Base-by-base conservation (phyloP, 371 early-diverging fungal genomes). In the Haplosporangium sp. region DNA sequence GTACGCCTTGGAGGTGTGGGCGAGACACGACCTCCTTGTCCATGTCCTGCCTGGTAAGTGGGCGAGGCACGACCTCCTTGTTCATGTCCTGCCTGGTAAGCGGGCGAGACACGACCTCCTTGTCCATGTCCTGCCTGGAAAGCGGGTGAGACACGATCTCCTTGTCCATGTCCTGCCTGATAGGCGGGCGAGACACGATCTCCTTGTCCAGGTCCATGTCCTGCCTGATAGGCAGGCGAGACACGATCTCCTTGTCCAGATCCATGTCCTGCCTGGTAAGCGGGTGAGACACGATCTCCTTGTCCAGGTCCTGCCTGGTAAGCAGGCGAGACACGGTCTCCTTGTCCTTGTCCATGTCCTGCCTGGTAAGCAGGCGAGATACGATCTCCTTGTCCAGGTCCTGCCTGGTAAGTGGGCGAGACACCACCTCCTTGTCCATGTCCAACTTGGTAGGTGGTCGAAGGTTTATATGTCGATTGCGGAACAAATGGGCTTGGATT, bases 401-500 rank as follows among this genome's bases (percentile, higher is more conserved):
- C n/a, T n/a, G n/a, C n/a, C n/a, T n/a, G n/a, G n/a, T n/a, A n/a
- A n/a, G 64, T n/a, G 5, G 58, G 29, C 14, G 71, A 59, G 18
- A 14, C 48, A 5, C 51, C 46, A 7, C 56, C 58, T 11, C 59
- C 54, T 12, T 48, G 46, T 5, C 38, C 51, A 29, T 58, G 51
- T 13, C 55, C 61, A 2, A 45, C 54, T n/a, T 60, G 61, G 47
- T 76, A 76, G 14, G 63, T 60, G 6, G 77, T 76, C 9, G 67
- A 16, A 12, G 77, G 77, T 16, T 38, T 76, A 47, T 76, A 76
- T 8, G 67, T 71, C 18, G 67, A 55, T 0, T 76, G 67, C 13
- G 77, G 67, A 1, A 67, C 56, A 61, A 76, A 76, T 3, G 77
- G 77, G 36, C 77, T 76, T 10, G 67, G 63, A 14, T 62, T 52